Base-by-base conservation (phyloP, 352 stramenopile species). In the Pythium brassicae region DNA sequence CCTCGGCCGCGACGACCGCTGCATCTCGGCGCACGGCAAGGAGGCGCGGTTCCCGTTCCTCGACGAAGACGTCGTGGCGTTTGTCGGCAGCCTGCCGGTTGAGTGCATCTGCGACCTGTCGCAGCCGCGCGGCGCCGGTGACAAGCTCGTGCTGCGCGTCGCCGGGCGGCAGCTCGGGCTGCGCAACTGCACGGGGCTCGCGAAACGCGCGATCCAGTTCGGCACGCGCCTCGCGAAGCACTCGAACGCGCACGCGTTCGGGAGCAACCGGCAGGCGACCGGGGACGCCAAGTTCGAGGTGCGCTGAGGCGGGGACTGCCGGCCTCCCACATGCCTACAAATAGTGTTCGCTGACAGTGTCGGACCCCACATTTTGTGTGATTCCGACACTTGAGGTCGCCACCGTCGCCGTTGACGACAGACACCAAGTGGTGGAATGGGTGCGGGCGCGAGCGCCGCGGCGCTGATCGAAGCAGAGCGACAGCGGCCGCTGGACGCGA, bases 151-250 rank as follows among this genome's bases (percentile, higher is more conserved):
- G 35, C 67, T 98, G 47, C 74, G 95, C 8, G 32, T 94, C 15
- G 82, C 95, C 3, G 89, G 84, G 6, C 66, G 64, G 35, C 57
- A 72, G 44, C 68, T 97, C 23, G 89, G 88, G 11, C 66, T 97
- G 0, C 37, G 46, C 43, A 74, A 72, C 53, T 90, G 76, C 47
- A 66, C 72, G n/a, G 54, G 50, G 4, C 66, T 98, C 17, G 83
- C 92, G 0, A 98, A 98, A 64, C 78, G 94, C 15, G 95, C 95
- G 5, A 98, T 98, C 58, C 95, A 98, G 64, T 98, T 98, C 62
- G 95, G 80, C 37, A 79, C 87, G 57, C 75, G 90, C 3, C 96
- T 98, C 61, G 87, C 90, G 25, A 96, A 98, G 66, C 74, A 96
- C 19, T 92, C 80, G 11, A 94, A 94, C 53, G 65, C 51, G 32